Conservation (phyloP, 768 basidiomycete genomes). For the Tephrocybe sp. region DNA sequence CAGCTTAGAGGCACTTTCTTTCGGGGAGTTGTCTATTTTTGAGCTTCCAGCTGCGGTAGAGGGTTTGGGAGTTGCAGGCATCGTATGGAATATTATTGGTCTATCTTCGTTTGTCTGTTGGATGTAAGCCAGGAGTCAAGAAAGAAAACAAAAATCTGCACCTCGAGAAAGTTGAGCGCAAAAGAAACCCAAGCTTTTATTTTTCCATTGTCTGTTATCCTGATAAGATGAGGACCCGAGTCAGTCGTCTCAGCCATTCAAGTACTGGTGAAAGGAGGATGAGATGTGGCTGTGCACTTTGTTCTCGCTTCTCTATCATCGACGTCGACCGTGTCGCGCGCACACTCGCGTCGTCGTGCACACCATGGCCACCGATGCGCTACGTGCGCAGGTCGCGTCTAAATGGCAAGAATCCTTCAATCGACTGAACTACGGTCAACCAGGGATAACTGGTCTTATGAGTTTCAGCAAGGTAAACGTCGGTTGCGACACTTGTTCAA, state of each 20-base stretch:
- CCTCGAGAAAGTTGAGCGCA: conserved; percentile 54
- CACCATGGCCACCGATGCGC: conserved; percentile 55
- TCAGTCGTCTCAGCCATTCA: neutral
- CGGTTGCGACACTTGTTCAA: neutral
- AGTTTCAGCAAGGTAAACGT: conserved; percentile 55
- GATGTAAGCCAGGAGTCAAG: neutral
- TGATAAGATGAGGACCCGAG: conserved; percentile 30
- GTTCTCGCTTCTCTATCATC: neutral
- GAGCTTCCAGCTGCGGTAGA: conserved; percentile 5
- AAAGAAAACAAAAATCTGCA: conserved; percentile 23
- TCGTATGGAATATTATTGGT: conserved; percentile 58
- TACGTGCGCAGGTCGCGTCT: conserved; percentile 63
- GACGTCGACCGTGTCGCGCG: neutral
- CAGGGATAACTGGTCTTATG: conserved; percentile 64
- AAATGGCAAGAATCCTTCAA: conserved; percentile 73
- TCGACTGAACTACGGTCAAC: conserved; percentile 55
- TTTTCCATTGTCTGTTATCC: conserved; percentile 57
- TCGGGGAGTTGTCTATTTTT: conserved; percentile 5
- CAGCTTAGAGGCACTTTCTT: conserved; percentile 10
- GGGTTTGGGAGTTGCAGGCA: conserved; percentile 34
- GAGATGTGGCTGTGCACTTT: conserved; percentile 6
- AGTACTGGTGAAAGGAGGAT: neutral
- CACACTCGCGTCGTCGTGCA: neutral
- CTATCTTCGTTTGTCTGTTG: too few relatives aligned
- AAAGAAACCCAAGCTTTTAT: conserved; percentile 49